A percentile compares a stretch with the other conserved stretches of the same genome.
Conservation (phyloP, 2,329 filamentous ascomycete species). For the Fusarium duplospermum region DNA sequence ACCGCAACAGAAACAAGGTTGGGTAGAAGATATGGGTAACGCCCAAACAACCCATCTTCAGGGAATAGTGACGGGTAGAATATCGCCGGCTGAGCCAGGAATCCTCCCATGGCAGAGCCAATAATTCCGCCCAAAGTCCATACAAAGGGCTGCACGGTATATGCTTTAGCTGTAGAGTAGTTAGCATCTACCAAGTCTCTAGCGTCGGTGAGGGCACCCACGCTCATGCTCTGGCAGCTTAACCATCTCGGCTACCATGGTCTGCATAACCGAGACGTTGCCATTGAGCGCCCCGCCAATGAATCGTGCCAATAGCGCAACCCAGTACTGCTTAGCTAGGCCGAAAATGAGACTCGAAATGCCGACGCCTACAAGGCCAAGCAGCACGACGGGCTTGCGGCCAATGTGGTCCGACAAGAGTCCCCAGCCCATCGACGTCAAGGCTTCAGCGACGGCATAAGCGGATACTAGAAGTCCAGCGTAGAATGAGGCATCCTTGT, state of each 20-base stretch:
- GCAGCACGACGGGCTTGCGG: conserved; percentile 75
- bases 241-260: conserved; percentile 90
- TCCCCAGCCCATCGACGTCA: conserved; percentile 76
- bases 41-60: conserved; percentile 60
- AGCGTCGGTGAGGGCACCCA: conserved; percentile 1
- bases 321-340: conserved; percentile 81
- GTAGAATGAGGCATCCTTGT: conserved; percentile 80
- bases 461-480: conserved; percentile 87
- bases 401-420: conserved; percentile 70
- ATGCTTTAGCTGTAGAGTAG: conserved; percentile 63
- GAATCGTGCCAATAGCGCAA: conserved; percentile 83
- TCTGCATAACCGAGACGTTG: conserved; percentile 89
- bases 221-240: conserved; percentile 88
- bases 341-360: conserved; percentile 85
- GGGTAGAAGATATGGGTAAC: conserved; percentile 69
- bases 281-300: conserved; percentile 91
- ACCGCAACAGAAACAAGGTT: conserved; percentile 69
- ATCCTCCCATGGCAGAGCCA: conserved; percentile 84
- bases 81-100: conserved; percentile 70
- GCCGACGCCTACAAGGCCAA: conserved; percentile 81
- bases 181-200: not conserved
- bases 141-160: conserved; percentile 89
- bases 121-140: conserved; percentile 92
- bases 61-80: conserved; percentile 77
- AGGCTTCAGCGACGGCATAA: conserved; percentile 88